Base-by-base conservation (phyloP, 1,139 yeast species). In the Yamadazyma mexicana region DNA sequence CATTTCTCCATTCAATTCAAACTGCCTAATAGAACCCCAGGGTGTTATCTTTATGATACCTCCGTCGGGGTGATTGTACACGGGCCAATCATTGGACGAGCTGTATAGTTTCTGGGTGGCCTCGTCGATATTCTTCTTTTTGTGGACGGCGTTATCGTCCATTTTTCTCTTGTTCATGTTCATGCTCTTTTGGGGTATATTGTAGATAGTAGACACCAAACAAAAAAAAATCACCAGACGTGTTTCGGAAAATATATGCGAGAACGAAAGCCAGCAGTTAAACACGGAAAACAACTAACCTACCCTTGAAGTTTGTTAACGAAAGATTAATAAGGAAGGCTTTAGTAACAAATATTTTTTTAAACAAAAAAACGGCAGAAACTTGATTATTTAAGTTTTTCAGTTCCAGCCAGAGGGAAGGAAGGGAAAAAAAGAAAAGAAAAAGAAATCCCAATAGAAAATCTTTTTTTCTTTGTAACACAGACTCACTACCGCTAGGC, bases 11-110 rank as follows among this genome's bases (percentile, higher is more conserved):
- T 61, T 61, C 11, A 50, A 50, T 32, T 55, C 54, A 48, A 52
- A 66, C 45, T 70, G 74, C 39, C 76, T 51, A 34, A 64, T 49
- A 8, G 66, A 56, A 6, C 87, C 87, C 69, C 82, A 76, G 5
- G 87, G 86, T 0, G 85, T 78, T 40, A 80, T 77, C 54, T 80
- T 81, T 36, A 81, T 73, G 17, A 69, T 64, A 0, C 86, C 86
- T 5, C 87, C 87, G 16, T 79, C 79, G 2, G 87, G 87, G 44
- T 79, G 85, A 39, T 71, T 64, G 50, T 77, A 81, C 36, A 74
- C 68, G 3, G 86, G 83, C 77, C 82, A 81, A 42, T 79, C 82
- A 31, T 69, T 62, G 11, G 68, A 59, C 15, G 62, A 55, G 17
- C 61, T 48, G 44, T 49, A 49, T 36, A 50, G 50, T 38, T 55